Conservation (phyloP, 306 rosid genomes). For the Benincasa hispida region DNA sequence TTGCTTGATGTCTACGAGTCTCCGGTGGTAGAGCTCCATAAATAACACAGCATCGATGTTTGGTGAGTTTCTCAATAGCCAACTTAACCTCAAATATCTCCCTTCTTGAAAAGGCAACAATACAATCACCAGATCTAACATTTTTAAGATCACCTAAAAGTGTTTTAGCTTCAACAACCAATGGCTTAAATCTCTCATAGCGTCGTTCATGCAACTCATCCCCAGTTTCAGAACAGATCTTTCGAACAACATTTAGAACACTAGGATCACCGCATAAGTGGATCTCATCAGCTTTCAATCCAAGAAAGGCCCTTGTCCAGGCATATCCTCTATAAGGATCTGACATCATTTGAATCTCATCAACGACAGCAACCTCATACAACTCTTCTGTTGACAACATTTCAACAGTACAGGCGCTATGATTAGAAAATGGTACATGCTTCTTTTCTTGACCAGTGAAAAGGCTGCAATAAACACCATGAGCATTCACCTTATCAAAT, state of each 20-base stretch:
- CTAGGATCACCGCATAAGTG: slow-evolving; percentile 85
- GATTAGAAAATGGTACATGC: slow-evolving; percentile 60
- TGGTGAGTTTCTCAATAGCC: slow-evolving; percentile 72
- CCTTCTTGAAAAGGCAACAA: slow-evolving; percentile 90
- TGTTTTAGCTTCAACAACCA: slow-evolving; percentile 89
- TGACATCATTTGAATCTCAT: slow-evolving; percentile 89
- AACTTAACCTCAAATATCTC: slow-evolving; percentile 86
- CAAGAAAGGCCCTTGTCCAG: slow-evolving; percentile 87
- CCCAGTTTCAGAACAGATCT: slow-evolving; percentile 63
- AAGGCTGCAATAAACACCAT: slow-evolving; percentile 74
- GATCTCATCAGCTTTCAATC: slow-evolving; percentile 88
- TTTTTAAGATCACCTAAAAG: slow-evolving; percentile 61
- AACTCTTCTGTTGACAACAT: slow-evolving; percentile 72
- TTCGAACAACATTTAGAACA: slow-evolving; percentile 55
- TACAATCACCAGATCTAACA: slow-evolving; percentile 85
- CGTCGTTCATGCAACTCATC: slow-evolving; percentile 66
- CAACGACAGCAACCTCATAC: slow-evolving; percentile 77
- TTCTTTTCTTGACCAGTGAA: slow-evolving; percentile 83
- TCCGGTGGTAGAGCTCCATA: slow-evolving; percentile 91
- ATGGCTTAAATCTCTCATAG: slow-evolving; percentile 83
- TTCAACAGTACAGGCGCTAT: slow-evolving; percentile 79
- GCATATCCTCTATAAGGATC: slow-evolving; percentile 67
- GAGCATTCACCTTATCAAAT: slow-evolving; percentile 80
- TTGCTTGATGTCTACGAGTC: slow-evolving; percentile 84
- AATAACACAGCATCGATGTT: slow-evolving; percentile 73